These are phyloP conservation scores for Pyricularia grisea DNA, from an alignment of 2,329 filamentous ascomycete genomes.

Conservation along the genomic window DNA sequence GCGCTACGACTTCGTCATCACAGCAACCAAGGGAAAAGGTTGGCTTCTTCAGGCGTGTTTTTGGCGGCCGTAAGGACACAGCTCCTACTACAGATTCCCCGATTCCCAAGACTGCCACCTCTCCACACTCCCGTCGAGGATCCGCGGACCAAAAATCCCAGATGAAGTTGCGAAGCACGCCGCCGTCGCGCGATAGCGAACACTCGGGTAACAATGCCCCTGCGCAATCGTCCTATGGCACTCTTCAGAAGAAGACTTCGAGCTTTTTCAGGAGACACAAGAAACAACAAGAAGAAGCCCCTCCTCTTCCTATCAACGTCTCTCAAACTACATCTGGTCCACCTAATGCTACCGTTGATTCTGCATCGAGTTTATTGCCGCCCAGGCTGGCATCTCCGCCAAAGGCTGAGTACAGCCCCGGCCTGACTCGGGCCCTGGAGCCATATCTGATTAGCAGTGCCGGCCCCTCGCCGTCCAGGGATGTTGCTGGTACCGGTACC, in stretches of 20 bases:
- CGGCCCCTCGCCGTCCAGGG: slow-evolving; percentile 1
- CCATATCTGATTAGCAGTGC: slow-evolving; percentile 53
- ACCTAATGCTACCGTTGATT: slow-evolving; percentile 13
- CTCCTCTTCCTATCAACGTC: slow-evolving; percentile 23
- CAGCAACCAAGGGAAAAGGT: slow-evolving; percentile 54
- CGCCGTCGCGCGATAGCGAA: slow-evolving; percentile 43
- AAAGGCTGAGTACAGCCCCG: slow-evolving; percentile 46
- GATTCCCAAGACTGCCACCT: neutral
- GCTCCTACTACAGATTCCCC: neutral
- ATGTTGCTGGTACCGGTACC: neutral
- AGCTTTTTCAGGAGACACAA: slow-evolving; percentile 92
- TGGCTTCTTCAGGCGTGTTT: slow-evolving; percentile 90
- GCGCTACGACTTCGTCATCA: slow-evolving; percentile 20
- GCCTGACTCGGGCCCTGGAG: slow-evolving; percentile 77
- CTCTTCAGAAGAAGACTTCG: slow-evolving; percentile 79
- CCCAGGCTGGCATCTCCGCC: slow-evolving; percentile 9
- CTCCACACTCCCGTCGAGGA: neutral
- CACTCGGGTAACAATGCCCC: slow-evolving; percentile 36
- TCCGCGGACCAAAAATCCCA: slow-evolving; percentile 18
- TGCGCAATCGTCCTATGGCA: slow-evolving; percentile 33
- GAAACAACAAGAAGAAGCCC: slow-evolving; percentile 60
- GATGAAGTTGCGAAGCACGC: slow-evolving; percentile 35
- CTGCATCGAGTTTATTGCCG: slow-evolving; percentile 14
- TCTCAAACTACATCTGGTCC: slow-evolving; percentile 23
- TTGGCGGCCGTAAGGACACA: slow-evolving; percentile 48